Conservation (phyloP, 306 rosid species). For the Ochetophila trinervis region DNA sequence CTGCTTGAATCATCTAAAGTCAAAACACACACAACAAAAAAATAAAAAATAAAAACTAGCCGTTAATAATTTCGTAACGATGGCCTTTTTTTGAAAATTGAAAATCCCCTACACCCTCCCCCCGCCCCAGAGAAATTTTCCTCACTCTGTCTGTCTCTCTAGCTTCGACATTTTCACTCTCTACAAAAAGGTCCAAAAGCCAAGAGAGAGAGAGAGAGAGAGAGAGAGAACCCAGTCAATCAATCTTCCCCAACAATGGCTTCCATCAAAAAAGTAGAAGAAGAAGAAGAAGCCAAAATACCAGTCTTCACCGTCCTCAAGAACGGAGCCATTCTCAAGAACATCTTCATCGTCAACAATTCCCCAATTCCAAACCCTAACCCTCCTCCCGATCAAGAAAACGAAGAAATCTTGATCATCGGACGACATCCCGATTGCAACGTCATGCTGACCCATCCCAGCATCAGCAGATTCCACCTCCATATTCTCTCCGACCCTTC, state of each 20-base stretch:
- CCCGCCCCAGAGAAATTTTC: neutral
- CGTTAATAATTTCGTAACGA: slow-evolving; percentile 24
- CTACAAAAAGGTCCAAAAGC: neutral
- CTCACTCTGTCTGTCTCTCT: neutral
- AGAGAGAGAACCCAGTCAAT: too few relatives aligned
- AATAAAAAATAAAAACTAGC: neutral
- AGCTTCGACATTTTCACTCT: slow-evolving; percentile 21
- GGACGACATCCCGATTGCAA: slow-evolving; percentile 79
- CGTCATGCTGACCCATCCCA: slow-evolving; percentile 72
- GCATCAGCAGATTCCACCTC: slow-evolving; percentile 90
- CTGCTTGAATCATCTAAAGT: too few relatives aligned
- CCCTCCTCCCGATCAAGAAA: slow-evolving; percentile 15
- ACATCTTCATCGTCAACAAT: slow-evolving; percentile 57
- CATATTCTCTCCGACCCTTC: slow-evolving; percentile 49
- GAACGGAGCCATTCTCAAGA: slow-evolving; percentile 69
- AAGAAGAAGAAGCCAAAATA: slow-evolving; percentile 31
- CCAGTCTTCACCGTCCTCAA: slow-evolving; percentile 77
- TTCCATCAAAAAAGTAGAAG: slow-evolving; percentile 12
- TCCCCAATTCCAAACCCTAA: neutral
- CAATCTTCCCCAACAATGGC: slow-evolving; percentile 25
- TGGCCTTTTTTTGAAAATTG: slow-evolving; percentile 27
- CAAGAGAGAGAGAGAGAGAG: neutral
- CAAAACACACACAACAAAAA: too few relatives aligned
- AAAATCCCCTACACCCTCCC: too few relatives aligned
- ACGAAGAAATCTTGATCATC: slow-evolving; percentile 43